Percentiles rank a stretch among this genome's conserved stretches.
phyloP scores from a whole-genome alignment of 2,329 filamentous ascomycete genomes.

The Pseudogymnoascus destructans region DNA sequence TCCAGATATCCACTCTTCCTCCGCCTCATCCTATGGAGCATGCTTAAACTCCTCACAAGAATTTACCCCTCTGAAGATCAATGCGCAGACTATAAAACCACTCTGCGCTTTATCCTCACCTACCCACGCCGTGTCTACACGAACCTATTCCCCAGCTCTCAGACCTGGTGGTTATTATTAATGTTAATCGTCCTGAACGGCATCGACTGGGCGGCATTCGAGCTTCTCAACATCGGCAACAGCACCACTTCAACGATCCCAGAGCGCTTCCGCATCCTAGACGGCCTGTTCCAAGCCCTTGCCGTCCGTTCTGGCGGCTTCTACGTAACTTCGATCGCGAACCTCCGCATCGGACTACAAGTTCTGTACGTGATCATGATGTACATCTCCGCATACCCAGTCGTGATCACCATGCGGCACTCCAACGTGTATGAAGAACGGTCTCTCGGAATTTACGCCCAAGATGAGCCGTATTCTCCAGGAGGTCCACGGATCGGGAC shows the following conservation, averaged over 20 bases:
- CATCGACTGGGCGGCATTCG: slow-evolving; percentile 56
- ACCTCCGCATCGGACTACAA: slow-evolving; percentile 79
- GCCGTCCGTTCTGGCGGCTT: slow-evolving; percentile 88
- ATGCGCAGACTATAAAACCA: neutral
- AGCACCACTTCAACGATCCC: neutral
- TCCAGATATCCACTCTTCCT: slow-evolving; percentile 93
- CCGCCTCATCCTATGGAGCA: slow-evolving; percentile 78
- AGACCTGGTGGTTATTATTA: slow-evolving; percentile 93
- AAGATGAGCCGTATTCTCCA: slow-evolving; percentile 19
- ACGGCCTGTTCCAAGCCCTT: slow-evolving; percentile 53
- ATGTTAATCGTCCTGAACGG: slow-evolving; percentile 70
- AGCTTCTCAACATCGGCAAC: slow-evolving; percentile 62
- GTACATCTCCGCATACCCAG: slow-evolving; percentile 96
- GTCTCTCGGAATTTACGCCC: slow-evolving; percentile 60
- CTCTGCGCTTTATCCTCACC: slow-evolving; percentile 70
- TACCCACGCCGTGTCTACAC: slow-evolving; percentile 96
- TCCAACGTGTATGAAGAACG: slow-evolving; percentile 97
- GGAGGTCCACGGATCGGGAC: neutral
- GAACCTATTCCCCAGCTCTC: slow-evolving; percentile 73
- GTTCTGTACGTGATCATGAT: slow-evolving; percentile 97
- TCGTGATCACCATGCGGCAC: slow-evolving; percentile 84
- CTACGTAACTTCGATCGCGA: slow-evolving; percentile 61
- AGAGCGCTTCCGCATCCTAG: neutral
- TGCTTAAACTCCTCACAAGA: slow-evolving; percentile 50
- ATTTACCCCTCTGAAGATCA: slow-evolving; percentile 73